Conservation (phyloP, 441 rosid genomes). For the Populus hybrid region DNA sequence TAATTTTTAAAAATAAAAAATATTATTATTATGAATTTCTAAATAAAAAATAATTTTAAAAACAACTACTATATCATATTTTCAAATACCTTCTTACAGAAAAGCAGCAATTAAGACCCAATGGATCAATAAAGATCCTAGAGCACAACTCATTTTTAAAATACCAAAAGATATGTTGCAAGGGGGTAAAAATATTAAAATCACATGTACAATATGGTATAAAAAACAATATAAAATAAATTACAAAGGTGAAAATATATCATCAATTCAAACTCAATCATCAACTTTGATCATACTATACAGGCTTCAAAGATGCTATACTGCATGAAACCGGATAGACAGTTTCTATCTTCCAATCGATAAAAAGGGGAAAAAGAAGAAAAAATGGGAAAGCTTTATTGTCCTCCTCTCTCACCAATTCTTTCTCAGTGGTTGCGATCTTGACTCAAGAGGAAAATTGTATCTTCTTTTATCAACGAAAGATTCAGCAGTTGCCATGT, state of each 20-base stretch:
- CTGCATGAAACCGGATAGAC: not conserved
- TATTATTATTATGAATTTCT: too few relatives aligned
- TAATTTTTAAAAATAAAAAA: too few relatives aligned
- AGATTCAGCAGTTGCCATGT: conserved; percentile 30
- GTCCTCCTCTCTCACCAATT: not conserved
- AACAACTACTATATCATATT: too few relatives aligned
- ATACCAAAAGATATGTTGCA: too few relatives aligned
- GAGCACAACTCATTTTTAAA: not conserved
- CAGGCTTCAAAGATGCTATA: not conserved
- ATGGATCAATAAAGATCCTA: not conserved
- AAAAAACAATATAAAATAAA: too few relatives aligned
- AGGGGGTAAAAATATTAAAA: too few relatives aligned
- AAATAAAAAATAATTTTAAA: too few relatives aligned
- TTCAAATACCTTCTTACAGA: too few relatives aligned
- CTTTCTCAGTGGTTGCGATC: conserved; percentile 3
- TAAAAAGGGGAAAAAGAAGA: not conserved
- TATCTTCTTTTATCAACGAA: conserved; percentile 8
- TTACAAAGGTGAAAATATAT: too few relatives aligned
- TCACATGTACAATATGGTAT: too few relatives aligned
- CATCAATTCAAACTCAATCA: too few relatives aligned
- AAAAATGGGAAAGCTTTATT: conserved; percentile 7
- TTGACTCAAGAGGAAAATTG: conserved; percentile 8
- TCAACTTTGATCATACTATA: not conserved
- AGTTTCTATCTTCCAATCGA: not conserved
- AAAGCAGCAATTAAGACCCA: too few relatives aligned